Conservation (phyloP, 257 asterid genomes). For the Solanum pinnatisectum region DNA sequence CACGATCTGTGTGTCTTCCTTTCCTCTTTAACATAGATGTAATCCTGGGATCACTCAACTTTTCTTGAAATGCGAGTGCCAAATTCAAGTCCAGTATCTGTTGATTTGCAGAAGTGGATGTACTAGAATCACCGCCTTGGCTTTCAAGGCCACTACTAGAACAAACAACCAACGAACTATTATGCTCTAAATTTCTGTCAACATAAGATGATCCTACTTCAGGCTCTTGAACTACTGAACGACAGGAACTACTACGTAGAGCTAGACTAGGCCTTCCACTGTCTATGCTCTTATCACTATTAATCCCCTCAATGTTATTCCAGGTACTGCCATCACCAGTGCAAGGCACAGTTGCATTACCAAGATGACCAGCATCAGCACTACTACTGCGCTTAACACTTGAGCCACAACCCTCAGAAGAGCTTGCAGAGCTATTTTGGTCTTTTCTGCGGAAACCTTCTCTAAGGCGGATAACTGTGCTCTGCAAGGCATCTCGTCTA, state of each 20-base stretch:
- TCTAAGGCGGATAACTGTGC: conserved; percentile 93
- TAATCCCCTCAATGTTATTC: conserved; percentile 79
- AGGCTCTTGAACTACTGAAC: conserved; percentile 77
- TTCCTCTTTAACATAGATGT: conserved; percentile 75
- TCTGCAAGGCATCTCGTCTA: conserved; percentile 94
- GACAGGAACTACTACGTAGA: conserved; percentile 82
- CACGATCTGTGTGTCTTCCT: conserved; percentile 75
- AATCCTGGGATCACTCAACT: conserved; percentile 83
- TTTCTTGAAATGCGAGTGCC: conserved; percentile 90
- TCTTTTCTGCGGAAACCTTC: conserved; percentile 91
- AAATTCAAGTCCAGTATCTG: conserved; percentile 75
- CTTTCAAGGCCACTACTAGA: conserved; percentile 94
- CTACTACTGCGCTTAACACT: conserved; percentile 98
- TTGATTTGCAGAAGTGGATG: conserved; percentile 74
- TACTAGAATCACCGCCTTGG: conserved; percentile 86
- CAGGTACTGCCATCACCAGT: conserved; percentile 67
- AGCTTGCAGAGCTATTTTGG: conserved; percentile 83
- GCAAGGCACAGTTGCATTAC: conserved; percentile 52
- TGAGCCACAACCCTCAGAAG: conserved; percentile 97
- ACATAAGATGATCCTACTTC: conserved; percentile 80
- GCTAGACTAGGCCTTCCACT: conserved; percentile 93
- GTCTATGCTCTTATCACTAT: conserved; percentile 82
- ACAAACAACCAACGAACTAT: conserved; percentile 64
- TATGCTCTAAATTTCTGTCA: conserved; percentile 62
- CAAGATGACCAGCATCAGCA: conserved; percentile 95